These are phyloP conservation scores for Zelonia costaricensis DNA, from an alignment of 208 protist species.

Conservation along the genomic window DNA sequence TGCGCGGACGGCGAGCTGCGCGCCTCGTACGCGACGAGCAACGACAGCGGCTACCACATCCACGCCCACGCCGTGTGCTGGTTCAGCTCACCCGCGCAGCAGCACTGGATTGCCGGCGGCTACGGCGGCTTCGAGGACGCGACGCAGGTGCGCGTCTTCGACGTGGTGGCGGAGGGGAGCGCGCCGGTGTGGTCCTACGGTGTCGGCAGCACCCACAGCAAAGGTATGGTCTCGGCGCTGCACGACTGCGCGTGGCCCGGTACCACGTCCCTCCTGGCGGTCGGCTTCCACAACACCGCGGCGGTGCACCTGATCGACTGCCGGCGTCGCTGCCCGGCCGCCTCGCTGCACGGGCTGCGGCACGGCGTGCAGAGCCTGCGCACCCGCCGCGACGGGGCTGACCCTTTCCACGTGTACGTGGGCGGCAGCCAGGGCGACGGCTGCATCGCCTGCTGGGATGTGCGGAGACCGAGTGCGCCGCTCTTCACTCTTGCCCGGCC, in stretches of 20 bases:
- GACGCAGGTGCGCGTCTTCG: constrained; percentile 68
- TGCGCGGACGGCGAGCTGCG: constrained; percentile 55
- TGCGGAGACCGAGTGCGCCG: constrained; percentile 36
- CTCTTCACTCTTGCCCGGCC: constrained; percentile 31
- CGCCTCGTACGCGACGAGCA: constrained; percentile 67
- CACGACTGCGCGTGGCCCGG: constrained; percentile 25
- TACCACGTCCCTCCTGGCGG: constrained; percentile 30
- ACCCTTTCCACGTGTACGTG: constrained; percentile 22
- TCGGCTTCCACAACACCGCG: constrained; percentile 52
- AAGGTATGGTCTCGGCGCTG: constrained; percentile 37
- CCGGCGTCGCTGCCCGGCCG: constrained; percentile 44
- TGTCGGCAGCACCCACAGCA: not conserved
- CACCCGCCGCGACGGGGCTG: constrained; percentile 16
- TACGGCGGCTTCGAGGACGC: constrained; percentile 75
- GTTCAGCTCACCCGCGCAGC: constrained; percentile 16
- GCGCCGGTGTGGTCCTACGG: constrained; percentile 43
- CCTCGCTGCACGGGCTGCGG: constrained; percentile 39
- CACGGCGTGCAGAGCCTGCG: constrained; percentile 26
- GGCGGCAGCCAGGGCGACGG: constrained; percentile 36
- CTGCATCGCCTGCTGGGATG: constrained; percentile 70
- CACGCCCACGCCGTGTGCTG: constrained; percentile 51
- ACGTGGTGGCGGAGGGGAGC: constrained; percentile 57
- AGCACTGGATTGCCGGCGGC: constrained; percentile 47
- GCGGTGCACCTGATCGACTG: constrained; percentile 70
- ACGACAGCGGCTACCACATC: constrained; percentile 51